Conservation (phyloP, 306 rosid genomes). For the Cicer chorassanicum region DNA sequence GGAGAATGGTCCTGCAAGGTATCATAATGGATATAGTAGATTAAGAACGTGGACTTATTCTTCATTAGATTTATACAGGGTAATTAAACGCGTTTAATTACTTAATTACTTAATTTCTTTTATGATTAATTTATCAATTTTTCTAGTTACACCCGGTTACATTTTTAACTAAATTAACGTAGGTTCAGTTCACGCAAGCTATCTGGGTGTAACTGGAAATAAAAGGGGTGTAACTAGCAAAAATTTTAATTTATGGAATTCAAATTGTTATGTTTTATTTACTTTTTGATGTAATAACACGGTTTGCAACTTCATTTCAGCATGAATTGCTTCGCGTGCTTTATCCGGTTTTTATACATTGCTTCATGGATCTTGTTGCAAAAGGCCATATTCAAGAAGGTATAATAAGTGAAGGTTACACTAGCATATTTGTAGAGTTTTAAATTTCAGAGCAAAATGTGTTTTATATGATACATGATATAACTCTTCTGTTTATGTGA, state of each 20-base stretch:
- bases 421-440: neutral
- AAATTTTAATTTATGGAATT: neutral
- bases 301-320: conserved; percentile 54
- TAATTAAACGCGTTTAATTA: conserved; percentile 24
- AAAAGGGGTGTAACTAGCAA: too few relatives aligned
- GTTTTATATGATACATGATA: neutral
- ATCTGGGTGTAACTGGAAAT: too few relatives aligned
- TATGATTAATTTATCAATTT: too few relatives aligned
- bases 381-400: conserved; percentile 96
- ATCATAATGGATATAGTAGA: conserved; percentile 82
- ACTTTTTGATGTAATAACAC: conserved; percentile 2
- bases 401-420: conserved; percentile 21
- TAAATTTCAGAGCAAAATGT: neutral
- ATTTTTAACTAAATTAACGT: too few relatives aligned
- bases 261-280: neutral
- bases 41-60: conserved; percentile 83
- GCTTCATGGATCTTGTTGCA: conserved; percentile 97
- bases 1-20: conserved; percentile 78
- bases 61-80: conserved; percentile 89
- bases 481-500: conserved; percentile 28
- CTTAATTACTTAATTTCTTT: neutral
- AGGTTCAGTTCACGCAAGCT: too few relatives aligned
- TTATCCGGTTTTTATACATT: conserved; percentile 92
- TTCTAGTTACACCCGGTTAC: too few relatives aligned
- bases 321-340: conserved; percentile 96